Conservation (phyloP, 768 basidiomycete species). For the Lactarius akahatsu region DNA sequence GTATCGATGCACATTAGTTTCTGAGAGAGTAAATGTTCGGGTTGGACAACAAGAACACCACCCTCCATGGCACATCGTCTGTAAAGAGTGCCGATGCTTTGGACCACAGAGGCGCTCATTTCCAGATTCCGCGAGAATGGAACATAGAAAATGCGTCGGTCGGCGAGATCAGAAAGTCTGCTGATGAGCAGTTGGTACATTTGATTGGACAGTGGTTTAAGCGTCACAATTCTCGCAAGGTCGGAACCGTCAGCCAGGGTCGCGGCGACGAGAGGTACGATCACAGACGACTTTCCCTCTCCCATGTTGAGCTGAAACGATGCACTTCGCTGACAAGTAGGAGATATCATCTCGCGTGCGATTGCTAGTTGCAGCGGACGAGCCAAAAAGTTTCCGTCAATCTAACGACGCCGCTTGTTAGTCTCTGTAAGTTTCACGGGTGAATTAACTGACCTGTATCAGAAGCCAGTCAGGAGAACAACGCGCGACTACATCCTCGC, state of each 20-base stretch:
- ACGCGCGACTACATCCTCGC: neutral
- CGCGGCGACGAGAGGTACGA: conserved; percentile 46
- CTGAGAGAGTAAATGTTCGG: conserved; percentile 54
- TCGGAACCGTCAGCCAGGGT: conserved; percentile 43
- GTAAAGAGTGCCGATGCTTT: conserved; percentile 36
- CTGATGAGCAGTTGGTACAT: conserved; percentile 49
- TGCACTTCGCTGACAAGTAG: conserved; percentile 38
- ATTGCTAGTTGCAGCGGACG: conserved; percentile 45
- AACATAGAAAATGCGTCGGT: conserved; percentile 48
- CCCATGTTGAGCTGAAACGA: conserved; percentile 59
- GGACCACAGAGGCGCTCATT: conserved; percentile 23
- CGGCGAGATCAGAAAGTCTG: conserved; percentile 42
- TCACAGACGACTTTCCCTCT: conserved; percentile 55
- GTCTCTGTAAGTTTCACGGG: neutral
- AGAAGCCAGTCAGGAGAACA: conserved; percentile 18
- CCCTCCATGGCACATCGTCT: conserved; percentile 39
- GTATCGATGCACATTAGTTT: conserved; percentile 46
- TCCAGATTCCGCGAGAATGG: conserved; percentile 49
- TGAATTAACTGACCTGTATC: conserved; percentile 9
- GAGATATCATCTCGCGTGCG: conserved; percentile 49
- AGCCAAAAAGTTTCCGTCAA: conserved; percentile 45
- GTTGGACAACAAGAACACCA: conserved; percentile 50
- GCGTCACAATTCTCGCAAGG: conserved; percentile 49
- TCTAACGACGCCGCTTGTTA: conserved; percentile 32
- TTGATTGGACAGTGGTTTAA: conserved; percentile 46